Conservation (phyloP, 1,139 yeast species). For the Geotrichum fermentans region DNA sequence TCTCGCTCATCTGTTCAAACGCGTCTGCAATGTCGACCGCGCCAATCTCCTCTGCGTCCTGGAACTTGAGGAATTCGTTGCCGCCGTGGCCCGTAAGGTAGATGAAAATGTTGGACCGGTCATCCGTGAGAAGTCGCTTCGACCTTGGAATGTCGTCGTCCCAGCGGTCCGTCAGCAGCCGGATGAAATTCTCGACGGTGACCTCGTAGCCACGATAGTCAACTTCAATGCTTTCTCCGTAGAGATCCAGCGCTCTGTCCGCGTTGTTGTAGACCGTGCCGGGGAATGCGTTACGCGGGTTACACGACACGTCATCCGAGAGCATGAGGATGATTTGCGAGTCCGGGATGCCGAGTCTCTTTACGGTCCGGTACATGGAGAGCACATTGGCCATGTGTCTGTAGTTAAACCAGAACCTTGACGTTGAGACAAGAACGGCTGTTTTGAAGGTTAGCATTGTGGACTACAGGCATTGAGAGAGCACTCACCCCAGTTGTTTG, state of each 20-base stretch:
- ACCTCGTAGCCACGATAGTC: slow-evolving; percentile 98
- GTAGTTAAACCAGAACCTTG: slow-evolving; percentile 96
- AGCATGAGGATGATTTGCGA: slow-evolving; percentile 94
- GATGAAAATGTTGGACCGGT: slow-evolving; percentile 85
- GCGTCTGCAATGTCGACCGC: slow-evolving; percentile 96
- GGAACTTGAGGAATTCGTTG: slow-evolving; percentile 91
- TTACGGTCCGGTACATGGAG: slow-evolving; percentile 91
- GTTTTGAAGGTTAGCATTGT: background rate
- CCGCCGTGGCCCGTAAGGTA: slow-evolving; percentile 99
- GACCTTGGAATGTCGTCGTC: slow-evolving; percentile 89
- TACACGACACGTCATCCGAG: slow-evolving; percentile 95
- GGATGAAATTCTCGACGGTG: slow-evolving; percentile 89
- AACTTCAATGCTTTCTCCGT: slow-evolving; percentile 92
- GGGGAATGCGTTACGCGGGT: slow-evolving; percentile 91
- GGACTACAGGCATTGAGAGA: background rate
- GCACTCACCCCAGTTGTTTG: slow-evolving; percentile 30
- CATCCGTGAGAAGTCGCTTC: slow-evolving; percentile 85
- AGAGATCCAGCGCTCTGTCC: slow-evolving; percentile 88
- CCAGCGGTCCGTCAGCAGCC: slow-evolving; percentile 92
- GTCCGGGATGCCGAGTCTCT: slow-evolving; percentile 93
- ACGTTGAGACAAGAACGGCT: slow-evolving; percentile 91
- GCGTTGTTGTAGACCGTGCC: slow-evolving; percentile 94
- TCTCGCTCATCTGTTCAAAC: slow-evolving; percentile 93
- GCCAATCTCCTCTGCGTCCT: slow-evolving; percentile 96
- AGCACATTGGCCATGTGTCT: slow-evolving; percentile 96